Conservation (phyloP, 257 asterid species). For the Apocynum venetum region DNA sequence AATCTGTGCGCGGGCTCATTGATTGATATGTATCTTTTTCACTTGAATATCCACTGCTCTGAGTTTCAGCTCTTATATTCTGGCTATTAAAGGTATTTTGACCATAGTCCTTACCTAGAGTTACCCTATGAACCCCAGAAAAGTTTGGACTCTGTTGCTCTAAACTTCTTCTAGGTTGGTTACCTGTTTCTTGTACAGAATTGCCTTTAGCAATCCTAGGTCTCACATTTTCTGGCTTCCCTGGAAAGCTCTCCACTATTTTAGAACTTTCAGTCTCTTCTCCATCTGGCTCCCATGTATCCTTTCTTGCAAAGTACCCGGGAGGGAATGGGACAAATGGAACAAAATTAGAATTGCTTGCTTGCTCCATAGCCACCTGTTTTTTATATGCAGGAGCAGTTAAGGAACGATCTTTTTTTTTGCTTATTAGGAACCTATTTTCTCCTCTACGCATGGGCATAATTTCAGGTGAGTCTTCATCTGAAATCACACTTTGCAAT, state of each 20-base stretch:
- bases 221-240: constrained; percentile 21
- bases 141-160: constrained; percentile 20
- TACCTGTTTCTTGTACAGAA: constrained; percentile 13
- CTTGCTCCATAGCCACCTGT: constrained; percentile 65
- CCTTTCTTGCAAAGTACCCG: constrained; percentile 71
- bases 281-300: constrained; percentile 28
- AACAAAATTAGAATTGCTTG: constrained; percentile 47
- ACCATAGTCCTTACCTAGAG: constrained; percentile 17
- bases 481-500: constrained; percentile 54
- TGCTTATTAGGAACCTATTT: constrained; percentile 63
- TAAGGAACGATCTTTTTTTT: constrained; percentile 70
- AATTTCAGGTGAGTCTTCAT: constrained; percentile 72
- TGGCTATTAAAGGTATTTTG: constrained; percentile 19
- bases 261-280: constrained; percentile 27
- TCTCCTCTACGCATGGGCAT: constrained; percentile 91
- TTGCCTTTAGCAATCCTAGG: constrained; percentile 6
- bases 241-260: constrained; percentile 9
- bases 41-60: constrained; percentile 18
- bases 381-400: constrained; percentile 73
- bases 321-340: constrained; percentile 98
- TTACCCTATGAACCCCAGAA: constrained; percentile 15
- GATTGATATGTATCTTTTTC: constrained; percentile 17
- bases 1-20: constrained; percentile 8
- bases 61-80: constrained; percentile 9
- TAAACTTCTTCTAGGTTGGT: constrained; percentile 13